Conservation (phyloP, 768 basidiomycete species). For the Cystoderma amianthinum region DNA sequence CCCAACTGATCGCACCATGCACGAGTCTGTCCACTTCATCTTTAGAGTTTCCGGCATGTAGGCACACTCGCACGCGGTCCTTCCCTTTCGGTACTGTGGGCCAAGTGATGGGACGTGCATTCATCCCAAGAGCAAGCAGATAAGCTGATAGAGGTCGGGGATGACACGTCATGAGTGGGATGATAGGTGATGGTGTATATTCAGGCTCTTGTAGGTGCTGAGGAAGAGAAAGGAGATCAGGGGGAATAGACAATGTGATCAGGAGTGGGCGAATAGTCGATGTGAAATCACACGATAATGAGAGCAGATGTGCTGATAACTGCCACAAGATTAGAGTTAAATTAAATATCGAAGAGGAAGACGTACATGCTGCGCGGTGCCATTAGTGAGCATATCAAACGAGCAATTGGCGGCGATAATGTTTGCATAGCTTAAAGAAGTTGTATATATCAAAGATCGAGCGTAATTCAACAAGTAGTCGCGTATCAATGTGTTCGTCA, state of each 20-base stretch:
- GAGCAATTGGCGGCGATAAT: constrained; percentile 71
- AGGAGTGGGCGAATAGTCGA: constrained; percentile 22
- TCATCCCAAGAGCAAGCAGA: constrained; percentile 47
- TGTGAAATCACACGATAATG: constrained; percentile 36
- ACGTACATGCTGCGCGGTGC: constrained; percentile 53
- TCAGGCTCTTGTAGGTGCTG: constrained; percentile 23
- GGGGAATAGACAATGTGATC: constrained; percentile 18
- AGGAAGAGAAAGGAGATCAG: constrained; percentile 29
- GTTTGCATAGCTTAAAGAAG: constrained; percentile 71
- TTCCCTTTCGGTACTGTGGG: constrained; percentile 88
- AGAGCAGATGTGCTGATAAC: constrained; percentile 31
- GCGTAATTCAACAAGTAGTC: constrained; percentile 92
- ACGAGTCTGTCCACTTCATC: constrained; percentile 58
- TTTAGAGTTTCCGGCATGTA: constrained; percentile 70
- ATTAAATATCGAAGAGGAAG: neutral
- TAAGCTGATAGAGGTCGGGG: constrained; percentile 72
- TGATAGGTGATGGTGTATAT: constrained; percentile 59
- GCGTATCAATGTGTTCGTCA: constrained; percentile 65
- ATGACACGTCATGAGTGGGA: constrained; percentile 73
- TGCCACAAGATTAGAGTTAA: constrained; percentile 4
- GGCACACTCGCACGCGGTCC: constrained; percentile 82
- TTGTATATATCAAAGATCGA: constrained; percentile 87
- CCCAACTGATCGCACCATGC: constrained; percentile 42
- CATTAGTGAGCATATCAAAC: constrained; percentile 71
- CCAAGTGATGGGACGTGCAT: constrained; percentile 73